Percentiles rank a stretch among this genome's conserved stretches.
Conservation (phyloP, 1,284 basidiomycete genomes). For the Leccinum idahoense region DNA sequence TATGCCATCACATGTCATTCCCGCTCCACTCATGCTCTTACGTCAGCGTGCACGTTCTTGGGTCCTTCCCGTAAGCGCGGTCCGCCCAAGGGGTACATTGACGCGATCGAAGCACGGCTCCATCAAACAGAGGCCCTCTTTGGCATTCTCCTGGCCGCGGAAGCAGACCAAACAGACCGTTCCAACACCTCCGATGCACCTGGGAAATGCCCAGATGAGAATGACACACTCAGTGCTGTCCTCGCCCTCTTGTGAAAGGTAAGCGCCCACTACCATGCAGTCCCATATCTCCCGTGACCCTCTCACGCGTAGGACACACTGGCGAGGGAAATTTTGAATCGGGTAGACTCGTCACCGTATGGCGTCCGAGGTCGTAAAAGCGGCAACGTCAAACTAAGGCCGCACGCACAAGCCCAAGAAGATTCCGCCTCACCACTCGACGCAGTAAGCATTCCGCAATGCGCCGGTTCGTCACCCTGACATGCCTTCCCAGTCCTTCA, state of each 20-base stretch:
- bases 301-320: slow-evolving; percentile 50
- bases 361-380: slow-evolving; percentile 61
- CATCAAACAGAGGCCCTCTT: slow-evolving; percentile 84
- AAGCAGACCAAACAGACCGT: slow-evolving; percentile 58
- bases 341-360: slow-evolving; percentile 72
- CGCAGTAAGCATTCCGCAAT: slow-evolving; percentile 43
- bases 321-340: slow-evolving; percentile 68
- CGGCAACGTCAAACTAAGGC: slow-evolving; percentile 20
- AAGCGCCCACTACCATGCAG: neutral
- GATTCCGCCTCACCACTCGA: slow-evolving; percentile 37
- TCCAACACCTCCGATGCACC: slow-evolving; percentile 45
- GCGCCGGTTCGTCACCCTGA: neutral
- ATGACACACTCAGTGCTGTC: slow-evolving; percentile 14
- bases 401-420: slow-evolving; percentile 25
- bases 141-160: slow-evolving; percentile 67
- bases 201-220: slow-evolving; percentile 14
- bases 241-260: slow-evolving; percentile 27
- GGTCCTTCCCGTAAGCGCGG: slow-evolving; percentile 44
- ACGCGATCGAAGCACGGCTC: slow-evolving; percentile 81
- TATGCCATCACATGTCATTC: neutral
- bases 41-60: slow-evolving; percentile 58
- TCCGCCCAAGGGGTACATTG: slow-evolving; percentile 83
- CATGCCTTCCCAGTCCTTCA: slow-evolving; percentile 48
- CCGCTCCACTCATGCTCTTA: neutral
- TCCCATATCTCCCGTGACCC: neutral